Evolutionary conservation across 2,329 filamentous ascomycete species (phyloP).

Genomic region (Colletotrichum orchidophilum): DNA sequence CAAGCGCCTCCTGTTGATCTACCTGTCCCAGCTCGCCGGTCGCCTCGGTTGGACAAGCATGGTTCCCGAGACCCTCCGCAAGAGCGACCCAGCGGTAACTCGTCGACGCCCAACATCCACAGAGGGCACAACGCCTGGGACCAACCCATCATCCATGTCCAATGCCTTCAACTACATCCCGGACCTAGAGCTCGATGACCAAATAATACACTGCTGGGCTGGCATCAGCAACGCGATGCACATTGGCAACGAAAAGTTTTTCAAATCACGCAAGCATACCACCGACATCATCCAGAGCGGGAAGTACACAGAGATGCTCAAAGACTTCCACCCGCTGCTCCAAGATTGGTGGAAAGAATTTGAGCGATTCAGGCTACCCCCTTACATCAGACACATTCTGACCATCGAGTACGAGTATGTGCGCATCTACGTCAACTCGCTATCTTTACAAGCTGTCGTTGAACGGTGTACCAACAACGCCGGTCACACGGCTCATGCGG

Average conservation of each 20-base stretch:
- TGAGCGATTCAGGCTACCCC: constrained; percentile 76
- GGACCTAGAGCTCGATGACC: constrained; percentile 72
- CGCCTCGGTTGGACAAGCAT: constrained; percentile 93
- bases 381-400: constrained; percentile 77
- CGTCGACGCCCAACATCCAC: constrained; percentile 59
- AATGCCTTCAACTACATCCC: constrained; percentile 73
- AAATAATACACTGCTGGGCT: constrained; percentile 90
- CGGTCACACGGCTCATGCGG: constrained; percentile 49
- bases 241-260: constrained; percentile 86
- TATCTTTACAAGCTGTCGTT: constrained; percentile 93
- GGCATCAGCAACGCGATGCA: constrained; percentile 95
- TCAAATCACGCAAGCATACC: constrained; percentile 87
- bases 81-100: constrained; percentile 65
- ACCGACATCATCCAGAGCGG: constrained; percentile 89
- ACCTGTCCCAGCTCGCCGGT: constrained; percentile 92
- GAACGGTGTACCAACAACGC: constrained; percentile 88
- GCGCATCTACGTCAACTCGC: constrained; percentile 91
- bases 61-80: constrained; percentile 76
- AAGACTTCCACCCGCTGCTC: constrained; percentile 82
- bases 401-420: constrained; percentile 97
- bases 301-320: constrained; percentile 82
- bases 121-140: constrained; percentile 69
- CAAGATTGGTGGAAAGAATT: constrained; percentile 84
- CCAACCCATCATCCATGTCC: constrained; percentile 64
- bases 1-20: constrained; percentile 87